Conservation (phyloP, 345 rosid species). For the Brassica nigra region DNA sequence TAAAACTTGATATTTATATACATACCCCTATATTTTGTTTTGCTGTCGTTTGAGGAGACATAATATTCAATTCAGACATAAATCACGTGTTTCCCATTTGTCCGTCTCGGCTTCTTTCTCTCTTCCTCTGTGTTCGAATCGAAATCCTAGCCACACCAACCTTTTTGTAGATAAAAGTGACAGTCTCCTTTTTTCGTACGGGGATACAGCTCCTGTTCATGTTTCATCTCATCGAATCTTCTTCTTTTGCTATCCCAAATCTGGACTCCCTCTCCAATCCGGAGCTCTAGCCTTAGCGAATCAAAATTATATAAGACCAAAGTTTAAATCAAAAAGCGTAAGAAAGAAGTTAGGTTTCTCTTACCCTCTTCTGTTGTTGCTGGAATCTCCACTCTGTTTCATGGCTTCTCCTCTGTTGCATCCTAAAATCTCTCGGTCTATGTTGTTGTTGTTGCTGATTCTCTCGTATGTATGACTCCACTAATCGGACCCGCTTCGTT, state of each 20-base stretch:
- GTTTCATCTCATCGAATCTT: background rate
- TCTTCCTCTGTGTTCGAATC: background rate
- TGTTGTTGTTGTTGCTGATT: background rate
- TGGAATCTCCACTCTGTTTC: background rate
- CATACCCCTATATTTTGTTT: too few species aligned
- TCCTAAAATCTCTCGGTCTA: background rate
- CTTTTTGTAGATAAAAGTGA: background rate
- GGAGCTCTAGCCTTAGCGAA: background rate
- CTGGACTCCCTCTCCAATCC: background rate
- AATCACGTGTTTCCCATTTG: conserved; percentile 19
- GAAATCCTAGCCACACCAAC: background rate
- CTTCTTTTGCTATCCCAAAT: background rate
- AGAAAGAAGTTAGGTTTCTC: background rate
- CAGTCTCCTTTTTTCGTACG: background rate
- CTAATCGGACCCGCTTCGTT: background rate
- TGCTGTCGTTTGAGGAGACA: too few species aligned
- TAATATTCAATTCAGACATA: conserved; percentile 5
- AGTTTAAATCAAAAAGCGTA: background rate
- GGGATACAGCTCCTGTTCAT: background rate
- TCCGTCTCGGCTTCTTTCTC: conserved; percentile 18
- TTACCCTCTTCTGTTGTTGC: background rate
- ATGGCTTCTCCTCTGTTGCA: background rate
- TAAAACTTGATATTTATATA: too few species aligned
- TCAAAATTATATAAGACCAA: background rate
- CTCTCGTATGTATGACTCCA: background rate